A percentile compares a stretch with the other conserved stretches of the same genome.
Evolutionary conservation across 2,329 filamentous ascomycete genomes (phyloP).

Genomic region (Pseudogymnoascus sp.): DNA sequence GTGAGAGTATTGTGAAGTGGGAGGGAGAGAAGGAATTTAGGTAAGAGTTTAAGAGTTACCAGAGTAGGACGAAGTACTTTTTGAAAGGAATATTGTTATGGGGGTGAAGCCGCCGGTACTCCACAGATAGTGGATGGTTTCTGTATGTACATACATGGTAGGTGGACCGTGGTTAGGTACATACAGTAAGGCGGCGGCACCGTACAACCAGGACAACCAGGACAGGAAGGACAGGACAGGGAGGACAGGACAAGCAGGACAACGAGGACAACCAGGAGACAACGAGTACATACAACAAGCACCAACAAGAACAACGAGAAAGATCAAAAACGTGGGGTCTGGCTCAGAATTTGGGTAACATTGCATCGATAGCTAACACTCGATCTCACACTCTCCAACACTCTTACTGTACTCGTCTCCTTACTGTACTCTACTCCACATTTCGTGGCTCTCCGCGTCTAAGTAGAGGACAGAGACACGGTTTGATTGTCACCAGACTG

Average conservation of each 20-base stretch:
- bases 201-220: background rate
- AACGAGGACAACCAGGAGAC: background rate
- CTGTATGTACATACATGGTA: no score
- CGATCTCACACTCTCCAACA: background rate
- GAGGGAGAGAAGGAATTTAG: background rate
- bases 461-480: constrained; percentile 1
- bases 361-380: background rate
- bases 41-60: background rate
- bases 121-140: constrained; percentile 3
- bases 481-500: background rate
- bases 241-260: background rate
- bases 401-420: no score
- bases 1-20: background rate
- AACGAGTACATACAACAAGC: background rate
- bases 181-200: background rate
- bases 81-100: background rate
- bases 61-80: background rate
- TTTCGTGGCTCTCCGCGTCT: background rate
- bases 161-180: no score
- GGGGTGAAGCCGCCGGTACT: background rate
- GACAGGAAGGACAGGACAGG: no score
- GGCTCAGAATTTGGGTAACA: background rate
- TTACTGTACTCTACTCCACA: background rate
- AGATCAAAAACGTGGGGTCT: background rate
- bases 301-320: background rate